Base-by-base conservation (phyloP, 192 early-diverging fungal species). In the Coemansia sp. region DNA sequence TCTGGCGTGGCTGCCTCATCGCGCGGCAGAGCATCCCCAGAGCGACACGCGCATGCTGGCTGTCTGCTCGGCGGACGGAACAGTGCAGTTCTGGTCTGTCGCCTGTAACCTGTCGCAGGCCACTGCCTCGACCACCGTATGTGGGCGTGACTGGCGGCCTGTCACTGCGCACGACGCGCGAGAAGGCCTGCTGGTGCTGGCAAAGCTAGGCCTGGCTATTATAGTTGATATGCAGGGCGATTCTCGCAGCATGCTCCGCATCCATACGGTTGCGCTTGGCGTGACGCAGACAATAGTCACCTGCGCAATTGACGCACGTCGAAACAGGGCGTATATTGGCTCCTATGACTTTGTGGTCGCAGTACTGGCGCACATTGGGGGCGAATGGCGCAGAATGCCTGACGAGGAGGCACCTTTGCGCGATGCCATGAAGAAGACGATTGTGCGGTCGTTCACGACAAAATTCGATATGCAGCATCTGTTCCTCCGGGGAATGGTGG, bases 381-480 rank as follows among this genome's bases (percentile, higher is more conserved):
- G 30, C 20, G 29, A 28, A 32, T 73, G 62, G 62, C 2, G 10
- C 13, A 35, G 62, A 22, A 46, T 23, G 4, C 4, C 27, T 1
- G 40, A 49, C 3, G 61, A 64, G 28, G 69, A 65, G 13, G 11
- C 38, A 5, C 29, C 33, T 3, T 25, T 73, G 14, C 41, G 49
- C 5, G 54, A 56, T 5, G 62, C 44, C 25, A 32, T 73, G 48
- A 49, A 53, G 23, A 44, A 54, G 33, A 73, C 69, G 0, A 46
- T 73, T 19, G 44, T 65, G 7, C 39, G 35, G 8, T 60, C 62
- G 27, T 73, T 73, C 41, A 73, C 69, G 13, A 73, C 69, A 31
- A 55, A 60, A 31, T 73, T 73, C 39, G 57, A 56, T n/a, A 60
- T 73, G 49, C 43, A 34, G 29, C 20, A 39, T 12, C 27, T 73